Conservation (phyloP, 495 filamentous ascomycete species). For the Copromyces sp. region DNA sequence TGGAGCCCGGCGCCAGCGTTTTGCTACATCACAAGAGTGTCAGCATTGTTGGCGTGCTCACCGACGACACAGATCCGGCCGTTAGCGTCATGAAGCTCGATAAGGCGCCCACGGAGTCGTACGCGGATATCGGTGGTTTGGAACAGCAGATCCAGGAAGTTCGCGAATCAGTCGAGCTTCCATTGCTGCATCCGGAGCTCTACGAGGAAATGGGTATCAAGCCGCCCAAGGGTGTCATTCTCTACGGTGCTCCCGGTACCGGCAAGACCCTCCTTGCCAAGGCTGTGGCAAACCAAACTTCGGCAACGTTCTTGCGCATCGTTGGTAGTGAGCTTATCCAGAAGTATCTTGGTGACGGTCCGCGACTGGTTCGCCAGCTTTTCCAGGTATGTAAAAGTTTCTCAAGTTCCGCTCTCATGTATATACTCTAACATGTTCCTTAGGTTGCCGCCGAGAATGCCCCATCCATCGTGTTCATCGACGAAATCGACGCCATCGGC, state of each 20-base stretch:
- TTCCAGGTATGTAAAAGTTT: constrained; percentile 55
- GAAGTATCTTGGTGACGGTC: constrained; percentile 97
- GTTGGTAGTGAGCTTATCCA: constrained; percentile 97
- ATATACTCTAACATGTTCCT: constrained; percentile 11
- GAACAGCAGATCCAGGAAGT: constrained; percentile 97
- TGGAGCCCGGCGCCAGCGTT: constrained; percentile 93
- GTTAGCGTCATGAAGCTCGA: constrained; percentile 99
- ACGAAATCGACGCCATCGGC: constrained; percentile 98
- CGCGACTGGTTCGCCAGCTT: constrained; percentile 87
- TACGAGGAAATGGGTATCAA: constrained; percentile 99
- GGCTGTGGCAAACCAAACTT: constrained; percentile 97
- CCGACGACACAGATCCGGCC: constrained; percentile 89
- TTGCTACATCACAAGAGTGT: constrained; percentile 96
- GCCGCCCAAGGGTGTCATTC: constrained; percentile 97
- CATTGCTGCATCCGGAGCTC: constrained; percentile 89
- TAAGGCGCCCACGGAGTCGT: constrained; percentile 96
- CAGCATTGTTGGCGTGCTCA: constrained; percentile 94
- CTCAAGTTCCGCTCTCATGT: not conserved
- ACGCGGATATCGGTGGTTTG: constrained; percentile 95
- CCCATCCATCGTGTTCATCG: constrained; percentile 97
- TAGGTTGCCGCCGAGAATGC: constrained; percentile 89
- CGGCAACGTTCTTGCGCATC: constrained; percentile 95
- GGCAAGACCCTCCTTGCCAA: constrained; percentile 97
- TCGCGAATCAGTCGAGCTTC: constrained; percentile 90
- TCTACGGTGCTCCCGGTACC: constrained; percentile 94